Conservation (phyloP, 768 basidiomycete species). For the Collybiopsis confluens region DNA sequence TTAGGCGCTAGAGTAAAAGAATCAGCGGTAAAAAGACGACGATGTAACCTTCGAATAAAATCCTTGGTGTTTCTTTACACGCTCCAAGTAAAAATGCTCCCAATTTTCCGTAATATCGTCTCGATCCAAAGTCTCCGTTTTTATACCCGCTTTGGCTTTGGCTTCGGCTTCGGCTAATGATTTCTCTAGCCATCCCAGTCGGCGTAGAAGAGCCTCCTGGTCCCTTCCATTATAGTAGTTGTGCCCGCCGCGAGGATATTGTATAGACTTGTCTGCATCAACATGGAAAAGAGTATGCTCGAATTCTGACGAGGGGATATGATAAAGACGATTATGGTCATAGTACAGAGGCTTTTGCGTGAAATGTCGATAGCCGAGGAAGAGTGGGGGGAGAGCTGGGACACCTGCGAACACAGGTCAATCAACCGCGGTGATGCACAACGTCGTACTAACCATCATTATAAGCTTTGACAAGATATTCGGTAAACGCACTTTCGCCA, state of each 20-base stretch:
- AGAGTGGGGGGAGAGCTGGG: slow-evolving; percentile 48
- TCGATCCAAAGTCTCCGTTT: too few species aligned
- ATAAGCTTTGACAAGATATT: slow-evolving; percentile 49
- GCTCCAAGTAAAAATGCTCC: slow-evolving; percentile 37
- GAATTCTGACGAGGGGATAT: slow-evolving; percentile 38
- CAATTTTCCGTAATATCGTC: slow-evolving; percentile 23
- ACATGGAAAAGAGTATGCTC: slow-evolving; percentile 44
- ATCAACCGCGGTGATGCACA: too few species aligned
- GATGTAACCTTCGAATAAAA: neutral
- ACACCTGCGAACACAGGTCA: too few species aligned
- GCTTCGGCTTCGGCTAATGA: slow-evolving; percentile 23
- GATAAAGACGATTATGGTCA: slow-evolving; percentile 42
- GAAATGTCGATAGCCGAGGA: slow-evolving; percentile 52
- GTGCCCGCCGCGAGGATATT: slow-evolving; percentile 53
- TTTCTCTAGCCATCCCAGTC: slow-evolving; percentile 39
- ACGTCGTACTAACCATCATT: slow-evolving; percentile 52
- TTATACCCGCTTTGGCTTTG: slow-evolving; percentile 5
- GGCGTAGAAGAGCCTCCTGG: slow-evolving; percentile 38
- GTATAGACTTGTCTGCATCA: slow-evolving; percentile 12
- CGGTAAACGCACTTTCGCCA: slow-evolving; percentile 26
- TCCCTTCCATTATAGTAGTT: slow-evolving; percentile 60
- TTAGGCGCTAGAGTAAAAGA: neutral
- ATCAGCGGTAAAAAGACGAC: neutral
- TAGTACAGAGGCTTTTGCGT: slow-evolving; percentile 45
- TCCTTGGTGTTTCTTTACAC: slow-evolving; percentile 3